Base-by-base conservation (phyloP, 768 basidiomycete species). In the Auriscalpium vulgare region DNA sequence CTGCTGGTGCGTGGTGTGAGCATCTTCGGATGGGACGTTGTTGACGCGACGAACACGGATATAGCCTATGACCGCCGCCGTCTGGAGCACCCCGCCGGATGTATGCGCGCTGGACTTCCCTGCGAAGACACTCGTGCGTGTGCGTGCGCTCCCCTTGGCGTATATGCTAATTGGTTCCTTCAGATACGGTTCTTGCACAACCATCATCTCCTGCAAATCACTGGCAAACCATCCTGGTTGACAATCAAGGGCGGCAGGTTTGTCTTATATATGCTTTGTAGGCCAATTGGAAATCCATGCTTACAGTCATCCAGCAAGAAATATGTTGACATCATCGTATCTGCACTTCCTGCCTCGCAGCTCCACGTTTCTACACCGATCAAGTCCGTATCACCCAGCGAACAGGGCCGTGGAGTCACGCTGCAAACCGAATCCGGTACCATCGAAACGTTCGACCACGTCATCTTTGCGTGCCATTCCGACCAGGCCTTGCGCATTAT, bases 51-150 rank as follows among this genome's bases (percentile, higher is more conserved):
- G 29, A 29, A 5, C 29, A 29, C 54, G 56, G 23, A 43, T 52
- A 5, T 16, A 63, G 87, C 87, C 87, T 0, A 85, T 91, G 85
- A 87, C 85, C 8, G 87, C 86, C 1, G 84, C 85, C 2, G 83
- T 91, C 43, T 91, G 88, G 88, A 87, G 82, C 47, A 88, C 85
- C 0, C 83, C 86, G 0, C 83, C 88, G 9, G 82, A 83, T 59
- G 78, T 79, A 62, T 87, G 85, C 59, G 76, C 80, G 3, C 68
- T 83, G 50, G 84, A 87, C 59, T 87, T 91, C 63, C 87, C 87
- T 8, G 86, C 83, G 0, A 74, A 71, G 43, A 88, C 87, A 0
- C 68, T 89, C 67, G 82, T 82, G 56, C 5, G 70, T 55, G 13
- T 47, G 16, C 43, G 11, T 8, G 10, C n/a, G 16, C 47, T 34